These are phyloP conservation scores for Acanthochlamys bracteata DNA, from an alignment of 106 monocot species.

Conservation along the genomic window DNA sequence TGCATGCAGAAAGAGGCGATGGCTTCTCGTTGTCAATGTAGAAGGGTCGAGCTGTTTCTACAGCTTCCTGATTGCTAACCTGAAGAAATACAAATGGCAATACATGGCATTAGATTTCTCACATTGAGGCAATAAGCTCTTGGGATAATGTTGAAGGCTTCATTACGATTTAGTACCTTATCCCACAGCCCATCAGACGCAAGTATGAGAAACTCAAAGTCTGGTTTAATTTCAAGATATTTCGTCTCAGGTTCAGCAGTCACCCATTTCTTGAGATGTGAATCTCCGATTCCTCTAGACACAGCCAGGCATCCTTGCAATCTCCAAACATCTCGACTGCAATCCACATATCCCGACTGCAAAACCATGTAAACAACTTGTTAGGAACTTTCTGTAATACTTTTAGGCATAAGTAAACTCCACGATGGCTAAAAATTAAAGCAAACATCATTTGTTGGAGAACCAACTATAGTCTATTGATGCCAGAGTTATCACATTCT, in stretches of 20 bases:
- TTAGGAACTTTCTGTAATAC: not conserved
- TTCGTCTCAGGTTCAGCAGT: conserved; percentile 70
- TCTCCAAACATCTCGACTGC: conserved; percentile 60
- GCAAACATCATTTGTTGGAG: too few species aligned
- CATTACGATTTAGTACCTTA: conserved; percentile 2
- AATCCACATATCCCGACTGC: conserved; percentile 64
- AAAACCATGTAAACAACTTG: not conserved
- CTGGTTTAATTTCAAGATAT: conserved; percentile 32
- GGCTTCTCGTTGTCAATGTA: conserved; percentile 20
- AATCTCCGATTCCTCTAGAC: conserved; percentile 83
- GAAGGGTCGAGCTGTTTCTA: conserved; percentile 42
- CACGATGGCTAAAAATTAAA: too few species aligned
- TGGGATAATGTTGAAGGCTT: not conserved
- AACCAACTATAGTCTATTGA: too few species aligned
- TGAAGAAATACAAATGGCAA: conserved; percentile 4
- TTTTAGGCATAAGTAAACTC: too few species aligned
- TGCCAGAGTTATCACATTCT: too few species aligned
- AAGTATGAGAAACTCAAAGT: conserved; percentile 82
- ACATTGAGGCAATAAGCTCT: too few species aligned
- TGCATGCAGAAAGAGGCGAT: conserved; percentile 44
- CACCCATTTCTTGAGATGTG: conserved; percentile 80
- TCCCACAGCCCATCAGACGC: conserved; percentile 95
- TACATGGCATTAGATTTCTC: not conserved
- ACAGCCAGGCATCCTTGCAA: conserved; percentile 83
- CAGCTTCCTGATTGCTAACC: conserved; percentile 75